Evolutionary conservation across 1,284 basidiomycete genomes (phyloP).

Genomic region (Crepidotus sp.): DNA sequence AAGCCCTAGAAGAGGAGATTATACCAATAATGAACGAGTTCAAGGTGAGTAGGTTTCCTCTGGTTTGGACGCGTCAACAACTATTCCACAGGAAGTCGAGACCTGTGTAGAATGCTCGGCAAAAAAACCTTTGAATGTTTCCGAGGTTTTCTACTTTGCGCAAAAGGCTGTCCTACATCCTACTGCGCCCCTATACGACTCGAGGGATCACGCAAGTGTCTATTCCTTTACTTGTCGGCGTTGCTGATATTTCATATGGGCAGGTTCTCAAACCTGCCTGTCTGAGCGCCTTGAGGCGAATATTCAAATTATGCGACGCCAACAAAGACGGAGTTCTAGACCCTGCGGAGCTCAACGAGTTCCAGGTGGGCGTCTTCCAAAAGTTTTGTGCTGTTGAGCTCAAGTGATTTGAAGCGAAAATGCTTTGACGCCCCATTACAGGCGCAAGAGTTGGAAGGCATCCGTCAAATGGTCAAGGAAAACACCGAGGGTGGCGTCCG

Average conservation of each 20-base stretch:
- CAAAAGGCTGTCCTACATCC: conserved; percentile 98
- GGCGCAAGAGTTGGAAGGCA: conserved; percentile 86
- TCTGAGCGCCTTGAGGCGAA: conserved; percentile 79
- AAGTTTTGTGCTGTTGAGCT: conserved; percentile 10
- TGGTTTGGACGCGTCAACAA: conserved; percentile 3
- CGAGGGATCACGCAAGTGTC: conserved; percentile 75
- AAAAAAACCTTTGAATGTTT: conserved; percentile 83
- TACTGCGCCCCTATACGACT: conserved; percentile 95
- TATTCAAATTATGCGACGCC: conserved; percentile 92
- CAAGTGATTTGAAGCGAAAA: conserved; percentile 53
- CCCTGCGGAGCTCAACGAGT: conserved; percentile 89
- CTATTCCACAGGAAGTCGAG: conserved; percentile 74
- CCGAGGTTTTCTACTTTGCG: conserved; percentile 98
- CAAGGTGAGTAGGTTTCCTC: conserved; percentile 53
- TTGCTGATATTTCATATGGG: conserved; percentile 1
- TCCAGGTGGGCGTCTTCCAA: conserved; percentile 56
- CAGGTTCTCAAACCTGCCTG: conserved; percentile 93
- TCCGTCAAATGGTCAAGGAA: conserved; percentile 77
- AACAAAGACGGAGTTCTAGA: conserved; percentile 94
- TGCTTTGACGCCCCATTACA: conserved; percentile 94
- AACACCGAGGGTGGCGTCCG: conserved; percentile 62
- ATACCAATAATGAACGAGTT: conserved; percentile 95
- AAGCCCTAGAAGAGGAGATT: conserved; percentile 91
- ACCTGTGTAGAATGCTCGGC: conserved; percentile 98
- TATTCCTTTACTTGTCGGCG: conserved; percentile 5